Conservation (phyloP, 257 asterid genomes). For the Lycium ferocissimum region DNA sequence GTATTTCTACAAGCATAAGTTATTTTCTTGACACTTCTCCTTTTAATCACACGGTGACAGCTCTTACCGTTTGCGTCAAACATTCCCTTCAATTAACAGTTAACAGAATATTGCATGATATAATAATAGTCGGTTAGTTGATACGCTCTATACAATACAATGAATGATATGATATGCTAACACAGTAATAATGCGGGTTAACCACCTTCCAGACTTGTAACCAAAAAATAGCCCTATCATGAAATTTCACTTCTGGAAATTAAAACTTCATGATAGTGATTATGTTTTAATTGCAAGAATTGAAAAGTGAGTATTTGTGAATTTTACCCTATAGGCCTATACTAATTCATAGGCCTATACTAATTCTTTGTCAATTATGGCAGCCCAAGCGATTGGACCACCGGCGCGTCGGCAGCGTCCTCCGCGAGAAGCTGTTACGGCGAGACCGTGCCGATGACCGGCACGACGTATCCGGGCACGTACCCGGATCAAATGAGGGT, state of each 20-base stretch:
- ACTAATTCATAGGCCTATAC: too few species aligned
- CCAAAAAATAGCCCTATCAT: neutral
- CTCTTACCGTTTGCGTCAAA: neutral
- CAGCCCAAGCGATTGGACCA: conserved; percentile 94
- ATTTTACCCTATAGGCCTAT: neutral
- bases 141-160: neutral
- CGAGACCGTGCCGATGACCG: conserved; percentile 70
- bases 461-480: conserved; percentile 55
- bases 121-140: neutral
- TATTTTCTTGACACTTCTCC: neutral
- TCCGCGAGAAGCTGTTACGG: conserved; percentile 79
- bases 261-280: neutral
- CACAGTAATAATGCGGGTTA: neutral
- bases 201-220: neutral
- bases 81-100: neutral
- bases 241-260: neutral
- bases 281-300: neutral
- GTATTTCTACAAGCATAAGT: neutral
- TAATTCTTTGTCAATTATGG: neutral
- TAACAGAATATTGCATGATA: neutral
- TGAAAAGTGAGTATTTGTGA: neutral
- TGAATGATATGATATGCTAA: neutral
- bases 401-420: conserved; percentile 45
- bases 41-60: neutral
- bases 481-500: conserved; percentile 76